These are phyloP conservation scores for Cladobotryum protrusum DNA, from an alignment of 2,329 filamentous ascomycete species.

Conservation along the genomic window DNA sequence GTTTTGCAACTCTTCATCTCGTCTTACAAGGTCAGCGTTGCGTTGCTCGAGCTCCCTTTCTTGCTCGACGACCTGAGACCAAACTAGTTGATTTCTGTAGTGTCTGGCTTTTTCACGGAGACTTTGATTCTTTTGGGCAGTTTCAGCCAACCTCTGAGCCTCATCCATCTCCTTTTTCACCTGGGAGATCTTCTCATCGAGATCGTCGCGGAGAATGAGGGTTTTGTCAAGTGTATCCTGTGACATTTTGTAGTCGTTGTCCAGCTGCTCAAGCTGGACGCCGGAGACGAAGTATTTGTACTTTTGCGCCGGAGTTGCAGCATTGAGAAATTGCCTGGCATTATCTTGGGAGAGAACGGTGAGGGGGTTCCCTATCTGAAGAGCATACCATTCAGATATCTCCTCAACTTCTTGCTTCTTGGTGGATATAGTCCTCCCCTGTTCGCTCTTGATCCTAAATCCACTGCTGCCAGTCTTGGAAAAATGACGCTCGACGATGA, in stretches of 20 bases:
- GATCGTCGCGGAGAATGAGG: conserved; percentile 30
- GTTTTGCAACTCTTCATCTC: conserved; percentile 21
- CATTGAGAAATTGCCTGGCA: conserved; percentile 85
- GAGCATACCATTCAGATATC: conserved; percentile 84
- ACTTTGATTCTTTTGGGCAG: conserved; percentile 59
- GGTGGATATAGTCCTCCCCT: conserved; percentile 65
- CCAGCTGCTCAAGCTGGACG: conserved; percentile 85
- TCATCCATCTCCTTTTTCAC: conserved; percentile 44
- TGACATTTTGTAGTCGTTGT: conserved; percentile 83
- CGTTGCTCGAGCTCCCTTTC: conserved; percentile 48
- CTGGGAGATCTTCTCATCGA: conserved; percentile 26
- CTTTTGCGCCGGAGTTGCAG: conserved; percentile 74
- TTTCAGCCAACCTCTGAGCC: conserved; percentile 57
- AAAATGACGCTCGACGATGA: conserved; percentile 89
- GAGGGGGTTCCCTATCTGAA: conserved; percentile 95
- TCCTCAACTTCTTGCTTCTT: conserved; percentile 86
- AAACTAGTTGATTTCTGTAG: conserved; percentile 65
- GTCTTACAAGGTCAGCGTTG: conserved; percentile 22
- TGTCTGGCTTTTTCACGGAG: conserved; percentile 56
- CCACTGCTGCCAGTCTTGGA: conserved; percentile 65
- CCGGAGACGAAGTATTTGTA: conserved; percentile 96
- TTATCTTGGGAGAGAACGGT: conserved; percentile 94
- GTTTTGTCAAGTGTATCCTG: conserved; percentile 70
- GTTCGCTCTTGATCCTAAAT: conserved; percentile 78
- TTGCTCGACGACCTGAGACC: conserved; percentile 76